Percentiles rank a stretch among this genome's conserved stretches.
Conservation (phyloP, 2,329 filamentous ascomycete species). For the Clonostachys sp. region DNA sequence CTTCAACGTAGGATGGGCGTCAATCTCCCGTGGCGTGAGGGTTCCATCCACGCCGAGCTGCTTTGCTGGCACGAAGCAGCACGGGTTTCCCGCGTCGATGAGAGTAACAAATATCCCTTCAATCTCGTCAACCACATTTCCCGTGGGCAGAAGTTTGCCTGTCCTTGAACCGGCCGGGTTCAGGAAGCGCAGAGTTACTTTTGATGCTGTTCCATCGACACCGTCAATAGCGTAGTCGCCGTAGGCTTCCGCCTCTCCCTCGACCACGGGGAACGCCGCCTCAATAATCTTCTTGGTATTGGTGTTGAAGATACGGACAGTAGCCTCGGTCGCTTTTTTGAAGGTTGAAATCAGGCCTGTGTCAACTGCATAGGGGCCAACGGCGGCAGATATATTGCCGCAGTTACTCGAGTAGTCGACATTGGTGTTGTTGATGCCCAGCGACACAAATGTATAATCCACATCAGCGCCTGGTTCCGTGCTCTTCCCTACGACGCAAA, state of each 20-base stretch:
- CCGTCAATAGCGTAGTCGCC: constrained; percentile 58
- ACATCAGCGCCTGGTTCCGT: constrained; percentile 43
- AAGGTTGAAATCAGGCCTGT: constrained; percentile 13
- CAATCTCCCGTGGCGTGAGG: constrained; percentile 49
- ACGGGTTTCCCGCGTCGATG: constrained; percentile 61
- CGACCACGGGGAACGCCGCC: not conserved
- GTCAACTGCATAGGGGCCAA: constrained; percentile 49
- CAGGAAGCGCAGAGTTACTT: constrained; percentile 53
- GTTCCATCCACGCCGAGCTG: constrained; percentile 41
- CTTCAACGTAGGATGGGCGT: constrained; percentile 35
- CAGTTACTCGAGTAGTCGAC: constrained; percentile 69
- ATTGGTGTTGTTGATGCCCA: constrained; percentile 56
- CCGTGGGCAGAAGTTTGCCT: constrained; percentile 45
- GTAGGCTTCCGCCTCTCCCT: constrained; percentile 11
- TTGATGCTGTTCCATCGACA: constrained; percentile 49
- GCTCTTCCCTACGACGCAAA: constrained; percentile 56
- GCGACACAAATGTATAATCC: constrained; percentile 67
- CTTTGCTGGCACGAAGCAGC: constrained; percentile 52
- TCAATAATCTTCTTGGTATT: constrained; percentile 63
- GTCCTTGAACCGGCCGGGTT: constrained; percentile 59
- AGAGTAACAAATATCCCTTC: constrained; percentile 48
- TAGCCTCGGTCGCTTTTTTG: constrained; percentile 16
- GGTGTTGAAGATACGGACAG: constrained; percentile 63
- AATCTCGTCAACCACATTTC: constrained; percentile 49
- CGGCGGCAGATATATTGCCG: constrained; percentile 67